These are phyloP conservation scores for Amanita exitialis DNA, from an alignment of 768 basidiomycete genomes.

Conservation along the genomic window DNA sequence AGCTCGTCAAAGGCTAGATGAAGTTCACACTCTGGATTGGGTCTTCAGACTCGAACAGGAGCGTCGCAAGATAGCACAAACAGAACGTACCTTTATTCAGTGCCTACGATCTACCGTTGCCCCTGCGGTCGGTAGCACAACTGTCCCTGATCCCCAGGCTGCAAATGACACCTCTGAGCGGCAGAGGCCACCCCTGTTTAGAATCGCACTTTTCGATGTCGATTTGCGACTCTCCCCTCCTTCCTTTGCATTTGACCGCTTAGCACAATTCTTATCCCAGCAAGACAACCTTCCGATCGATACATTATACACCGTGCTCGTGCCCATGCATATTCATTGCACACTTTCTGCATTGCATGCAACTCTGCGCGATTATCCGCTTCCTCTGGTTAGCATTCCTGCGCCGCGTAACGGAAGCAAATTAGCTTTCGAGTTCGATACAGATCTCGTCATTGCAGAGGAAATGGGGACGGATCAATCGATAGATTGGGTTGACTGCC, in stretches of 20 bases:
- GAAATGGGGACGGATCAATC: constrained; percentile 66
- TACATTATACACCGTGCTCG: constrained; percentile 66
- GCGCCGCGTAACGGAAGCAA: constrained; percentile 24
- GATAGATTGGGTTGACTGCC: constrained; percentile 63
- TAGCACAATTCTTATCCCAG: constrained; percentile 55
- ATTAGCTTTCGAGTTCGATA: constrained; percentile 53
- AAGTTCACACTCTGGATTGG: constrained; percentile 71
- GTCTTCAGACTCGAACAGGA: constrained; percentile 40
- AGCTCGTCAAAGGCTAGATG: constrained; percentile 58
- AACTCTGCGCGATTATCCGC: constrained; percentile 78
- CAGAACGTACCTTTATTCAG: constrained; percentile 37
- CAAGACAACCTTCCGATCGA: constrained; percentile 66
- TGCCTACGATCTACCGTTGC: constrained; percentile 29
- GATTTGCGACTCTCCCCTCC: constrained; percentile 46
- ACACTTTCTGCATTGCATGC: constrained; percentile 49
- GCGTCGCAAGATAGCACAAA: constrained; percentile 34
- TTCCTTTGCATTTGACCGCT: constrained; percentile 41
- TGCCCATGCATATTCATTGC: constrained; percentile 75
- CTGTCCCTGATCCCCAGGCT: constrained; percentile 29
- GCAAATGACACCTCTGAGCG: constrained; percentile 24
- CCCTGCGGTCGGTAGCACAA: constrained; percentile 11
- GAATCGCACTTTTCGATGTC: constrained; percentile 52
- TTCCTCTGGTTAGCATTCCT: constrained; percentile 75
- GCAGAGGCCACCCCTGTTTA: constrained; percentile 55
- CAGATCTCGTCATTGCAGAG: constrained; percentile 80